These are phyloP conservation scores for Ogataea paraovalis DNA, from an alignment of 805 yeast species.

Conservation along the genomic window DNA sequence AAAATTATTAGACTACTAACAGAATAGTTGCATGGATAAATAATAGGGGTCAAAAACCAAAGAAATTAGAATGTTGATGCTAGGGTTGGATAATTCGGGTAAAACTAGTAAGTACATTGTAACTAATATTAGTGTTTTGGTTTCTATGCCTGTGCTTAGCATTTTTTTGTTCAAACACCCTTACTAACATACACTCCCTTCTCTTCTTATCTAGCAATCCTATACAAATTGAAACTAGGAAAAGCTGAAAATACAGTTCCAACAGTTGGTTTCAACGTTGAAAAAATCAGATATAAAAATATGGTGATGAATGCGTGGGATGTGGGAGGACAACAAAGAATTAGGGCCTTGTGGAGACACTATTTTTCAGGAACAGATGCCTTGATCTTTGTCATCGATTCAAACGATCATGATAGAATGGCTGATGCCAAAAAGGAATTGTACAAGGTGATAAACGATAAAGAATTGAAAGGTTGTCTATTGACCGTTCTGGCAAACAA, in stretches of 20 bases:
- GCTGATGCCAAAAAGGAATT: conserved; percentile 77
- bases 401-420: conserved; percentile 67
- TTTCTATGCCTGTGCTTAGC: too few species aligned
- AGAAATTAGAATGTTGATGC: conserved; percentile 65
- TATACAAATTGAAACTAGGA: conserved; percentile 78
- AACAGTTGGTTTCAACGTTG: conserved; percentile 89
- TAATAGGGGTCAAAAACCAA: conserved; percentile 17
- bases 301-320: conserved; percentile 66
- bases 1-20: conserved; percentile 1
- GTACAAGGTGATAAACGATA: conserved; percentile 72
- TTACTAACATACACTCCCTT: too few species aligned
- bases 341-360: conserved; percentile 93
- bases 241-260: conserved; percentile 79
- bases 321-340: conserved; percentile 93
- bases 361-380: conserved; percentile 93
- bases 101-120: conserved; percentile 51
- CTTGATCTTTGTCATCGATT: conserved; percentile 84
- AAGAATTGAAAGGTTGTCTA: conserved; percentile 76
- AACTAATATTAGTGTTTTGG: background rate
- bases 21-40: background rate
- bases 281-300: conserved; percentile 46
- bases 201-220: conserved; percentile 43
- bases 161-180: too few species aligned
- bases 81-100: conserved; percentile 92
- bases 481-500: conserved; percentile 85